Evolutionary conservation across 768 basidiomycete species (phyloP), one percentile per base, ranked within the genome.

Genomic region (Dioszegia crocea): DNA sequence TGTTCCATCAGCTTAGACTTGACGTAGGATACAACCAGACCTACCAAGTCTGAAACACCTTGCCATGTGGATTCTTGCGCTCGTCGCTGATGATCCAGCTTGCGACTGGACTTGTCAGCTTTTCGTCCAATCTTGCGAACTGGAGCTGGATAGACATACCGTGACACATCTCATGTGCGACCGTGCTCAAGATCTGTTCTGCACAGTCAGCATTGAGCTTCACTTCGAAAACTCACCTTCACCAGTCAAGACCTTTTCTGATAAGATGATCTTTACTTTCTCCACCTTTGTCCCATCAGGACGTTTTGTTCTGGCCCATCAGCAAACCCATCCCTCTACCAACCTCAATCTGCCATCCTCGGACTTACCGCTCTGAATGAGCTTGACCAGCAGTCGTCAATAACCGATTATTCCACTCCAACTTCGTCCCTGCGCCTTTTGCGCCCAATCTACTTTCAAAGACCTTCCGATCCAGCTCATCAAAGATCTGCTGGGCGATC

Each of bases 161-260:
- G 78, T 92, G 91, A 67, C 90, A 92, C 89, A 92, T 91, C 74
- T 93, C 91, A 66, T 93, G 91, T 29, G 88, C 85, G 12, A 93
- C 78, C 0, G 90, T 92, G 67, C 87, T 86, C 33, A 86, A 81
- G 48, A 92, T 86, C 38, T 89, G 84, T 54, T 88, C 90, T 91
- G 58, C n/a, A 4, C 11, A 21, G 30, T 60, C 38, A 57, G 40
- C 11, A 26, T 12, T 48, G 8, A 23, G 6, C 3, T 14, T 21
- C 23, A n/a, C 23, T 24, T 49, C 27, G 8, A 16, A 8, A 29
- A 59, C 80, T 57, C 57, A 88, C 89, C 88, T 64, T 88, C 83
- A 49, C 82, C 83, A 62, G 88, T 88, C 59, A 91, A 74, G 27
- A 93, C 85, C 73, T 92, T 93, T 45, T 83, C 82, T 4, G 89